Evolutionary conservation across 208 protist species (phyloP).

Genomic region (Leishmania tarentolae): DNA sequence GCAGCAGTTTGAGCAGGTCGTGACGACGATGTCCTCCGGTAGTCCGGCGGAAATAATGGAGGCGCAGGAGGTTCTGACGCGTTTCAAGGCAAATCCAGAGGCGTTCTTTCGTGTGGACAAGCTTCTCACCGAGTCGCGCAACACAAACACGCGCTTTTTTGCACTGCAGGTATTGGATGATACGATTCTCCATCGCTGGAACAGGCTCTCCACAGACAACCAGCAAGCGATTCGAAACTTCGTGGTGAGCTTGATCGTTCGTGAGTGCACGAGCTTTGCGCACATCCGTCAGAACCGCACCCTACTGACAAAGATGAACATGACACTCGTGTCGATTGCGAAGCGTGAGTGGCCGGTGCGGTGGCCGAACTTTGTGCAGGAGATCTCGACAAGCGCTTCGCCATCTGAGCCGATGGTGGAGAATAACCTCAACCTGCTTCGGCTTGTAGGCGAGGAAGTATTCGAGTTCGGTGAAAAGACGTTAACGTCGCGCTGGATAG

Average conservation of each 20-base stretch:
- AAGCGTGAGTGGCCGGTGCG: conserved; percentile 99
- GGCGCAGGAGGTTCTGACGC: conserved; percentile 84
- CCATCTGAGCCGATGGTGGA: conserved; percentile 95
- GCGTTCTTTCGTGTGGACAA: conserved; percentile 92
- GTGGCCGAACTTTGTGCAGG: conserved; percentile 98
- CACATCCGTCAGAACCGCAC: conserved; percentile 58
- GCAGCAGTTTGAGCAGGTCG: conserved; percentile 66
- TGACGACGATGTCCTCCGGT: conserved; percentile 55
- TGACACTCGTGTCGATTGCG: conserved; percentile 93
- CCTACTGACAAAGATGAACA: conserved; percentile 93
- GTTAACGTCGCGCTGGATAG: conserved; percentile 96
- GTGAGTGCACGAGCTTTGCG: conserved; percentile 63
- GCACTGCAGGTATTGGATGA: conserved; percentile 94
- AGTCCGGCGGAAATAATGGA: conserved; percentile 63
- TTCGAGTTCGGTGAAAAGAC: conserved; percentile 98
- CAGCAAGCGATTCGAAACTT: conserved; percentile 94
- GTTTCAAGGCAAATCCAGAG: conserved; percentile 92
- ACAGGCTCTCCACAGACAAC: conserved; percentile 92
- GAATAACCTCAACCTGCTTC: conserved; percentile 98
- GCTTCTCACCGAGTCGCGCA: conserved; percentile 87
- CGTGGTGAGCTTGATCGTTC: conserved; percentile 95
- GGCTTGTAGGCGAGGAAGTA: conserved; percentile 97
- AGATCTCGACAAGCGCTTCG: conserved; percentile 94
- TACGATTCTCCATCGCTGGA: conserved; percentile 95
- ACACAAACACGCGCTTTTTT: conserved; percentile 86